These are phyloP conservation scores for Trapa bicornis DNA, from an alignment of 345 rosid genomes.

Conservation along the genomic window DNA sequence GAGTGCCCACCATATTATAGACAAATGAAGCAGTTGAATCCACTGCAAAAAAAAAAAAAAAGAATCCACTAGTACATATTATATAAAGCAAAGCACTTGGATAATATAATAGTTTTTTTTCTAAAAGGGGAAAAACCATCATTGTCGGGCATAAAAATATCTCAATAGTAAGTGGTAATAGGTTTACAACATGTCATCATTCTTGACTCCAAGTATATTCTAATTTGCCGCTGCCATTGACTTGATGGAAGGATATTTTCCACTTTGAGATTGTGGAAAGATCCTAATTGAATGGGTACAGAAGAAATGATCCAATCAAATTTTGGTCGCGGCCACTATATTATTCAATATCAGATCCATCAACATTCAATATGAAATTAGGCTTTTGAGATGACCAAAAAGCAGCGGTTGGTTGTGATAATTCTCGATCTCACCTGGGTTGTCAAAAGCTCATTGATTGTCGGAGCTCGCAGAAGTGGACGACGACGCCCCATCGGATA, in stretches of 20 bases:
- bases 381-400: background rate
- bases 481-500: background rate
- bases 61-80: no score
- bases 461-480: conserved; percentile 1
- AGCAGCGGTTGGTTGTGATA: background rate
- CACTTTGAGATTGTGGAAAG: background rate
- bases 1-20: no score
- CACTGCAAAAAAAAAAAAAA: no score
- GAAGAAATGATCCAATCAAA: background rate
- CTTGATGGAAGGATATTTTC: background rate
- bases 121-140: background rate
- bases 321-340: no score
- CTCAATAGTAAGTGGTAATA: background rate
- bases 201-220: background rate
- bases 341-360: background rate
- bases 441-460: background rate
- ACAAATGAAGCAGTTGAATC: no score
- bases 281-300: background rate
- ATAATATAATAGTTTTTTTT: background rate
- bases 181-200: background rate
- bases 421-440: background rate
- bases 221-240: background rate
- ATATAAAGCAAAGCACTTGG: background rate
- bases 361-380: background rate
- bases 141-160: background rate